Evolutionary conservation across 768 basidiomycete genomes (phyloP).

Genomic region (Macrolepiota fuliginosa): DNA sequence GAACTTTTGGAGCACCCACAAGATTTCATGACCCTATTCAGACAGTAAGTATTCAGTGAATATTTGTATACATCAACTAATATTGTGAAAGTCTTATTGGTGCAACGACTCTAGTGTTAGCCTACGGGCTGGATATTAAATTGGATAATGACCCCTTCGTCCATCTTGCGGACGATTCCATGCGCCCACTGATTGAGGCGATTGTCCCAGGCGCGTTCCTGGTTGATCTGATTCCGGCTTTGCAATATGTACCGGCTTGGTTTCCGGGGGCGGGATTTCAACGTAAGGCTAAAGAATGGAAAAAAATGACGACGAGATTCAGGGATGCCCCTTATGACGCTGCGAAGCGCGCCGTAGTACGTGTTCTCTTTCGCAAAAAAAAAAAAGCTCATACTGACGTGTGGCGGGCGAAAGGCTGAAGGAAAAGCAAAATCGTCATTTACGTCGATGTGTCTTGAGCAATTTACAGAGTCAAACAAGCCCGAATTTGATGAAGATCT

Average conservation of each 20-base stretch:
- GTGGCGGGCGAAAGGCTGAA: background rate
- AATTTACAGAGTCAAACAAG: constrained; percentile 13
- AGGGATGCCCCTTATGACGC: constrained; percentile 31
- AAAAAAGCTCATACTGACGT: background rate
- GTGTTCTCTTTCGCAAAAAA: background rate
- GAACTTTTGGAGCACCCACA: constrained; percentile 10
- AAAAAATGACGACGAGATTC: constrained; percentile 28
- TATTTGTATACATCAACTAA: background rate
- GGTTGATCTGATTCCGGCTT: constrained; percentile 26
- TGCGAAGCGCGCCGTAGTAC: constrained; percentile 3
- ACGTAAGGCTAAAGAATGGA: constrained; percentile 34
- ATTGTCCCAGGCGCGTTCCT: constrained; percentile 26
- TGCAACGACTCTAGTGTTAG: constrained; percentile 25
- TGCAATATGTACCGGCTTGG: constrained; percentile 45
- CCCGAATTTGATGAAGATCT: constrained; percentile 10
- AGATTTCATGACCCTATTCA: constrained; percentile 6
- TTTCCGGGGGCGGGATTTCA: constrained; percentile 46
- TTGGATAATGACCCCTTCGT: constrained; percentile 30
- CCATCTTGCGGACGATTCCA: constrained; percentile 19
- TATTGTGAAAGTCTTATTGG: constrained; percentile 20
- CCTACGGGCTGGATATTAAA: constrained; percentile 31
- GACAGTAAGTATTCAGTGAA: constrained; percentile 19
- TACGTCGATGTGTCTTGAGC: constrained; percentile 15
- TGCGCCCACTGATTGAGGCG: constrained; percentile 20
- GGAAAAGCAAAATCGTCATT: constrained; percentile 18